These are phyloP conservation scores for Sporothrix brasiliensis DNA, from an alignment of 2,329 filamentous ascomycete genomes.

Conservation along the genomic window DNA sequence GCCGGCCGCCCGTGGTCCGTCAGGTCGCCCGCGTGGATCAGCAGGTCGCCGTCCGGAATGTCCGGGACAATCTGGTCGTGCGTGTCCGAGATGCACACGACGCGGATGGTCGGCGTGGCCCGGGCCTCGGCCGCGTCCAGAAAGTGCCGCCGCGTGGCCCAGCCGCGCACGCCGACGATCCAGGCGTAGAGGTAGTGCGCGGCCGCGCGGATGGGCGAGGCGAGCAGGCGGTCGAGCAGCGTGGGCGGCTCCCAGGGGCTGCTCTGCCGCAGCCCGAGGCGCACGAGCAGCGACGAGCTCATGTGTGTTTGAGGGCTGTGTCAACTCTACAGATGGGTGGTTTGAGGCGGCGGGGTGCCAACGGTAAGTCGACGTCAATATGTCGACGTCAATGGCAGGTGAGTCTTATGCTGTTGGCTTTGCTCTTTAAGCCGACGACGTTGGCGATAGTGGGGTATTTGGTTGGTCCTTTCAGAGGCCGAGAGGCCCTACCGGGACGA, in stretches of 20 bases:
- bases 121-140: slow-evolving; percentile 37
- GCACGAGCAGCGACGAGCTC: slow-evolving; percentile 29
- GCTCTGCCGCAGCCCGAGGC: slow-evolving; percentile 34
- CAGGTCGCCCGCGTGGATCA: slow-evolving; percentile 89
- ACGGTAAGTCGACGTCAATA: too few species aligned
- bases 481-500: background rate
- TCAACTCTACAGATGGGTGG: too few species aligned
- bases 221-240: slow-evolving; percentile 64
- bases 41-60: slow-evolving; percentile 78
- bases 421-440: background rate
- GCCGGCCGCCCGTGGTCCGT: slow-evolving; percentile 70
- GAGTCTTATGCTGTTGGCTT: background rate
- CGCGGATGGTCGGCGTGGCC: slow-evolving; percentile 55
- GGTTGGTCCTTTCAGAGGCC: background rate
- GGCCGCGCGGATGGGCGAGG: slow-evolving; percentile 68
- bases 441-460: slow-evolving; percentile 1
- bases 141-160: slow-evolving; percentile 22
- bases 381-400: too few species aligned
- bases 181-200: slow-evolving; percentile 65
- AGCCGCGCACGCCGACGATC: slow-evolving; percentile 63
- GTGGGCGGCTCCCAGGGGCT: slow-evolving; percentile 45
- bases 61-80: slow-evolving; percentile 64
- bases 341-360: too few species aligned
- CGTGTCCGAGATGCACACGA: slow-evolving; percentile 91
- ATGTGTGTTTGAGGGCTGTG: background rate